Conservation (phyloP, 2,329 filamentous ascomycete species). For the Aureobasidium sp. region DNA sequence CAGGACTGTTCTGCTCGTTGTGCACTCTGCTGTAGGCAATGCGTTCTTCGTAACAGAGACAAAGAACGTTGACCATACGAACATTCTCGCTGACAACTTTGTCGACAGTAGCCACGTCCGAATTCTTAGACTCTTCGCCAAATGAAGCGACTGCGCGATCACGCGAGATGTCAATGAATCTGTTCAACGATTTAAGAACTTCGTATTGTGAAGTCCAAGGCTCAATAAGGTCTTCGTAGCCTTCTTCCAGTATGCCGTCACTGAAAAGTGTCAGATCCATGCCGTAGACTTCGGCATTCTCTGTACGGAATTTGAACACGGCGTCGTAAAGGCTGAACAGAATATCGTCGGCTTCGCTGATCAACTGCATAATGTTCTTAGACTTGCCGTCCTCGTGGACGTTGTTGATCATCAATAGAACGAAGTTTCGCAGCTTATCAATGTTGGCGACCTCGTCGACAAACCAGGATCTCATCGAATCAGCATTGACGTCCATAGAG, state of each 20-base stretch:
- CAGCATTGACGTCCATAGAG: not conserved
- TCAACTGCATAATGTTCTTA: constrained; percentile 42
- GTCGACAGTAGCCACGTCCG: constrained; percentile 30
- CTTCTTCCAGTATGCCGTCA: constrained; percentile 39
- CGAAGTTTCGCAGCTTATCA: constrained; percentile 35
- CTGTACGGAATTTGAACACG: constrained; percentile 62
- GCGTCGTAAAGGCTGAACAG: constrained; percentile 56
- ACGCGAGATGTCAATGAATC: constrained; percentile 35
- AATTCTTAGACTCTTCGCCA: constrained; percentile 20
- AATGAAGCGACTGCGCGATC: constrained; percentile 30
- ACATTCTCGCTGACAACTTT: constrained; percentile 46
- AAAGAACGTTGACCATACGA: constrained; percentile 49
- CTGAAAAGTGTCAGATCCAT: constrained; percentile 56
- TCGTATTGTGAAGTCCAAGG: constrained; percentile 73
- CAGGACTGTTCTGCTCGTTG: constrained; percentile 38
- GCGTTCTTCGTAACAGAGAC: constrained; percentile 52
- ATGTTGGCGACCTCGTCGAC: constrained; percentile 31
- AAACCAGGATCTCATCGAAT: constrained; percentile 16
- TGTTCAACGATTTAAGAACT: constrained; percentile 31
- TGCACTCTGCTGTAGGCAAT: constrained; percentile 50
- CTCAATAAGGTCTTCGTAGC: constrained; percentile 56
- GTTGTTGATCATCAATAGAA: constrained; percentile 44
- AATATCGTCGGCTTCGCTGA: constrained; percentile 66
- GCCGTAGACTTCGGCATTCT: constrained; percentile 64
- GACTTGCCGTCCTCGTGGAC: constrained; percentile 57